Percentiles rank a stretch among this genome's conserved stretches.
Evolutionary conservation across 495 filamentous ascomycete genomes (phyloP).

Genomic region (Penicillium roqueforti): DNA sequence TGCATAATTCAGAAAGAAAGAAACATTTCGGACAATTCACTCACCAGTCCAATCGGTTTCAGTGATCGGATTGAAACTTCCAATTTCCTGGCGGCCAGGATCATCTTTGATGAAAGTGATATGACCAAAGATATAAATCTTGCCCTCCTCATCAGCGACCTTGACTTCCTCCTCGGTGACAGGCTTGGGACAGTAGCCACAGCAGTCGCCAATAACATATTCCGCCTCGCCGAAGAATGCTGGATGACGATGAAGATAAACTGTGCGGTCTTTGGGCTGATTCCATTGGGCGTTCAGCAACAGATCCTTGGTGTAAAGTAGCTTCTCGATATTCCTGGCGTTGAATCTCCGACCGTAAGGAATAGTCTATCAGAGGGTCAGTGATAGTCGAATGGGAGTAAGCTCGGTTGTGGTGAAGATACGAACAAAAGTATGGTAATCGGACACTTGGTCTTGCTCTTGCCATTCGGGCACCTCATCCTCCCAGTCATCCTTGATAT

Average conservation of each 20-base stretch:
- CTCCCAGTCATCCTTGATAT: constrained; percentile 66
- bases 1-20: neutral
- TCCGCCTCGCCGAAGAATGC: constrained; percentile 63
- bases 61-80: constrained; percentile 72
- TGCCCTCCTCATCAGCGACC: constrained; percentile 62
- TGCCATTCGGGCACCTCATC: constrained; percentile 82
- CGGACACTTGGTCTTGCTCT: constrained; percentile 64
- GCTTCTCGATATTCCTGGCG: constrained; percentile 69
- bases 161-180: constrained; percentile 64
- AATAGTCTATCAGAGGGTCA: constrained; percentile 43
- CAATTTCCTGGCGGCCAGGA: constrained; percentile 69
- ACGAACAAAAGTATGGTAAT: constrained; percentile 66
- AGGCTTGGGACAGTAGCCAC: constrained; percentile 68
- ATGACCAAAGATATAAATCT: constrained; percentile 66
- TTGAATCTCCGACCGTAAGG: constrained; percentile 70
- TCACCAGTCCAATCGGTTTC: constrained; percentile 78
- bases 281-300: constrained; percentile 89
- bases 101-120: constrained; percentile 72
- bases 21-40: constrained; percentile 18
- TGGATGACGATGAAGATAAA: constrained; percentile 75
- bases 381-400: neutral
- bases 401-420: neutral
- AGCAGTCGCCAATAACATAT: constrained; percentile 74
- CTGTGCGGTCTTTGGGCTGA: constrained; percentile 60
- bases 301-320: constrained; percentile 73